Base-by-base conservation (phyloP, 2,329 filamentous ascomycete genomes). In the Orbilia blumenaviensis region DNA sequence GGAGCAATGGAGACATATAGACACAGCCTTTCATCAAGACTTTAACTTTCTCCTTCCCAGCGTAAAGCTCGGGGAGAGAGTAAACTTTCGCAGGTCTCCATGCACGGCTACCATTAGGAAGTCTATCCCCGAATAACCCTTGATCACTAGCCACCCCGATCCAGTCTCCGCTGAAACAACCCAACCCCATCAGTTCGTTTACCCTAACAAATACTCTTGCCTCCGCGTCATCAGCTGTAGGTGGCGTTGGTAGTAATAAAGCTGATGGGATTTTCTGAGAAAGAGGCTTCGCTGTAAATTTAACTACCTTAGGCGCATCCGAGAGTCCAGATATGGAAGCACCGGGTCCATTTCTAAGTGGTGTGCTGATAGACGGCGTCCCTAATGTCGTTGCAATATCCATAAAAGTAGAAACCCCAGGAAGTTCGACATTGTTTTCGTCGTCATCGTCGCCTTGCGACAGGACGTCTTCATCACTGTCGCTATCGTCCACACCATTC, bases 91-190 rank as follows among this genome's bases (percentile, higher is more conserved):
- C 94, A 1, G 93, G 91, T 34, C 95, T 89, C 91, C 92, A 97
- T 56, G 73, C 73, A n/a, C 73, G 64, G 23, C 64, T 71, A 5
- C 73, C 73, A 25, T 77, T 71, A 12, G 73, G 66, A 14, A 77
- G 42, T 21, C 73, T 66, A n/a, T 77, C 73, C 6, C 80, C 79
- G 27, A 88, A 85, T 0, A 85, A 81, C 36, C 67, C 71, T 2
- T 68, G 50, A 7, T 62, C 58, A 7, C 76, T 54, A 3, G 64
- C 77, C 81, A 68, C 81, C 80, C 76, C 83, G 81, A 97, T 93
- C 95, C 95, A 99, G 81, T 99, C 95, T 29, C 95, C 95, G 0
- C 94, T 98, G 81, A 99, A 99, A 82, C 94, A 98, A 14, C 94
- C 94, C 64, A 99, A 91, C 79, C 94, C 93, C 12, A 92, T 91